These are phyloP conservation scores for Cyberlindnera xylosilytica DNA, from an alignment of 805 yeast species.

Conservation along the genomic window DNA sequence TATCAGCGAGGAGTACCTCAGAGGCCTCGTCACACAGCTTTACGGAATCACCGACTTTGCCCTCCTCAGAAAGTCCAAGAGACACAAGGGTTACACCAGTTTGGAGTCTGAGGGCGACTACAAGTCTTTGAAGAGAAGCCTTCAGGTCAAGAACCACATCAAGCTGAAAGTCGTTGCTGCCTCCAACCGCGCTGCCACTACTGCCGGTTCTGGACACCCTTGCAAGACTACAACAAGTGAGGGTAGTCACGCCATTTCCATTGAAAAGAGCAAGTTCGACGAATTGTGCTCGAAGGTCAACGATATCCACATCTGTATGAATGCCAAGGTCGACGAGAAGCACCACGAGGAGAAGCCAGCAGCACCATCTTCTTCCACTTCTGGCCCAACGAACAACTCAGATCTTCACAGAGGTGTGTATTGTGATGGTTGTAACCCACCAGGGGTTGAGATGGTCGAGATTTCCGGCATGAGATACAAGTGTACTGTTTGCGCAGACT, in stretches of 20 bases:
- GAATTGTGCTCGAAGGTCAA: constrained; percentile 8
- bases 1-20: constrained; percentile 3
- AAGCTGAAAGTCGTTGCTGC: constrained; percentile 10
- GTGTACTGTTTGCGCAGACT: constrained; percentile 13
- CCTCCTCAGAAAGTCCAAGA: constrained; percentile 17
- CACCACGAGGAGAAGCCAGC: not conserved
- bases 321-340: not conserved
- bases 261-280: constrained; percentile 5
- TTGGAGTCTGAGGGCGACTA: constrained; percentile 10
- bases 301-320: constrained; percentile 7
- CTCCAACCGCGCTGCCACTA: not conserved
- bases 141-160: constrained; percentile 16
- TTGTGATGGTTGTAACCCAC: constrained; percentile 18
- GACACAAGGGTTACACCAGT: constrained; percentile 10
- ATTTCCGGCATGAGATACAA: constrained; percentile 12
- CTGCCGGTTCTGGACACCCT: not conserved
- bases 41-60: constrained; percentile 8
- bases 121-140: constrained; percentile 12
- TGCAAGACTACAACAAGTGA: not conserved
- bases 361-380: not conserved
- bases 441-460: not conserved
- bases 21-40: not conserved
- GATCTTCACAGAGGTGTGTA: constrained; percentile 8
- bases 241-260: not conserved
- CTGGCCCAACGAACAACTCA: not conserved